phyloP scores from a whole-genome alignment of 345 rosid species.

The Dipteronia sinensis region DNA sequence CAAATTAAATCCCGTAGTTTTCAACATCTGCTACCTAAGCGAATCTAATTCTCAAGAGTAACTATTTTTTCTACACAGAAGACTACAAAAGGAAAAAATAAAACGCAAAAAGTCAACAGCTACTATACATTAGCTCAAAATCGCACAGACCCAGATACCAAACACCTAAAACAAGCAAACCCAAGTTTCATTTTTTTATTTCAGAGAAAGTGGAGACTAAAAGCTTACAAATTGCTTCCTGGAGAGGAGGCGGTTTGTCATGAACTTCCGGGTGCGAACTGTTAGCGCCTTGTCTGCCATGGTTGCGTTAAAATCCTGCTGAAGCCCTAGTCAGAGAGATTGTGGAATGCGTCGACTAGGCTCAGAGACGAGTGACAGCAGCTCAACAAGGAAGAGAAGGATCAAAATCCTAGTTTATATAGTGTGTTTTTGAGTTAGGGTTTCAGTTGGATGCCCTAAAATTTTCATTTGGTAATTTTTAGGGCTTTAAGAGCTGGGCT shows the following conservation, averaged over 20 bases:
- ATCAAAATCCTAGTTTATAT: conserved; percentile 27
- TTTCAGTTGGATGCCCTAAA: conserved; percentile 13
- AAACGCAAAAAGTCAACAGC: not conserved
- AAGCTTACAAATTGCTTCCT: conserved; percentile 95
- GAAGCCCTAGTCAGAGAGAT: not conserved
- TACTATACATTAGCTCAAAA: not conserved
- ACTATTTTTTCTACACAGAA: not conserved
- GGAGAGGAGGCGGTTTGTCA: conserved; percentile 98
- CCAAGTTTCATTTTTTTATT: not conserved
- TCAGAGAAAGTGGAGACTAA: not conserved
- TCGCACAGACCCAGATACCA: not conserved
- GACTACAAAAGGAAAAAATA: not conserved
- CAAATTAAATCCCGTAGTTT: not conserved
- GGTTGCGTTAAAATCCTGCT: conserved; percentile 7
- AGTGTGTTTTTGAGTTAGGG: conserved; percentile 20
- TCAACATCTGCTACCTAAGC: not conserved
- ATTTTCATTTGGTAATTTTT: not conserved
- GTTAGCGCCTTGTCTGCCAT: conserved; percentile 97
- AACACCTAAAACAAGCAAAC: not conserved
- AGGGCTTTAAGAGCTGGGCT: not conserved
- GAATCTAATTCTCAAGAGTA: not conserved
- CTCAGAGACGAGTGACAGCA: conserved; percentile 23
- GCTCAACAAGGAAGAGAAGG: conserved; percentile 21
- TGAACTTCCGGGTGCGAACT: conserved; percentile 85
- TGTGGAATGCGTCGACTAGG: not conserved